Evolutionary conservation across 352 stramenopile genomes (phyloP), one percentile per base, ranked within the genome.

Genomic region (Lagenidium giganteum): DNA sequence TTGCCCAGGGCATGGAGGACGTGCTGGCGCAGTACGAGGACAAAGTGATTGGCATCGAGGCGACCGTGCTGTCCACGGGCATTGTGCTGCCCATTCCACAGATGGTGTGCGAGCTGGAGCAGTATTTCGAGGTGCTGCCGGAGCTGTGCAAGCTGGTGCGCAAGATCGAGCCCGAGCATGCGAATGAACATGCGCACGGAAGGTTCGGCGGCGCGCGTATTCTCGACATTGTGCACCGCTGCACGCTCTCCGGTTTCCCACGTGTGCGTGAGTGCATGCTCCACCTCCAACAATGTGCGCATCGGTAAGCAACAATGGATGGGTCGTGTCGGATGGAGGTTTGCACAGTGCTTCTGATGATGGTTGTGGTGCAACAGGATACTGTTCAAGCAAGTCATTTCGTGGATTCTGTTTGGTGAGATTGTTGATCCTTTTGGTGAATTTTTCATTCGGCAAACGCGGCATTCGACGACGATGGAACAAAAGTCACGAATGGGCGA

Each of bases 371-470:
- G 5, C 32, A 50, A 3, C 51, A 86, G 70, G 14, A 70, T 90
- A 4, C 40, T 89, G 20, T 88, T 73, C 24, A 83, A 86, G 46
- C 80, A 93, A 28, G 84, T 90, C n/a, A 39, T 89, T n/a, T 60
- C 72, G 37, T 93, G 77, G 77, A 87, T 93, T 64, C 38, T 84
- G 8, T 77, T 83, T 34, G 73, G 73, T 4, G 69, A 86, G 22
- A 61, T 88, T 23, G 47, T 84, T 8, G 80, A 93, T 21, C 80
- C 80, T 30, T 74, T 70, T 35, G 43, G 54, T 20, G 80, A 93
- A 40, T 93, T 93, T 62, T 90, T 93, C 57, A 61, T 93, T 12
- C 29, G 32, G 34, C 64, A 73, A 66, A 30, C 27, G 42, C 12
- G 8, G 17, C 24, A 25, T n/a, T 17, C 16, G 23, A 29, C 37